phyloP scores from a whole-genome alignment of 805 yeast species.

The Pichia eremophila region DNA sequence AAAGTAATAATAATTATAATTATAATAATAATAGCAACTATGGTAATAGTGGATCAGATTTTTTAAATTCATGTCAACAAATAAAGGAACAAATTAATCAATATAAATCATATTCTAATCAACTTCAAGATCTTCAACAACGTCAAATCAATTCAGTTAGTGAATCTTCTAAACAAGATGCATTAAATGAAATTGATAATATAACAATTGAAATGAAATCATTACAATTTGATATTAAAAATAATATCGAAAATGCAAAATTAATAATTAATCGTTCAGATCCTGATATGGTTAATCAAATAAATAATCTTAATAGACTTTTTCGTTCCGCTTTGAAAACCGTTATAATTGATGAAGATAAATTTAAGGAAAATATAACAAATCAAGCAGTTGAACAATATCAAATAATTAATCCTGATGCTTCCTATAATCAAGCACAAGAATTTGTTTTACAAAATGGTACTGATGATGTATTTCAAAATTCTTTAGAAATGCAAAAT shows the following conservation, averaged over 20 bases:
- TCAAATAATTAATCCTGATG: constrained; percentile 70
- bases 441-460: constrained; percentile 74
- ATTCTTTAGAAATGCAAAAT: constrained; percentile 49
- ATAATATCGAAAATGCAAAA: constrained; percentile 64
- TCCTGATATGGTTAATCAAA: constrained; percentile 72
- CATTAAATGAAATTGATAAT: constrained; percentile 3
- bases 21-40: not conserved
- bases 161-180: constrained; percentile 5
- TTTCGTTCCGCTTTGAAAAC: constrained; percentile 76
- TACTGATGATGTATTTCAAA: constrained; percentile 79
- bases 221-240: constrained; percentile 35
- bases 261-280: constrained; percentile 49
- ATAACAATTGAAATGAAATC: constrained; percentile 9
- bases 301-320: constrained; percentile 72
- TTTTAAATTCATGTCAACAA: not conserved
- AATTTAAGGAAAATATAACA: constrained; percentile 68
- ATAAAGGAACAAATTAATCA: constrained; percentile 6
- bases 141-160: constrained; percentile 10
- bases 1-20: not conserved
- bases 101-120: constrained; percentile 4
- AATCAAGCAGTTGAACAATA: constrained; percentile 83
- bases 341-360: constrained; percentile 71
- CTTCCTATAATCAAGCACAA: constrained; percentile 69
- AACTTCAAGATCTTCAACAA: constrained; percentile 6
- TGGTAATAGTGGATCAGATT: not conserved